Base-by-base conservation (phyloP, 495 filamentous ascomycete genomes). In the Lasiosphaeriaceae sp. region DNA sequence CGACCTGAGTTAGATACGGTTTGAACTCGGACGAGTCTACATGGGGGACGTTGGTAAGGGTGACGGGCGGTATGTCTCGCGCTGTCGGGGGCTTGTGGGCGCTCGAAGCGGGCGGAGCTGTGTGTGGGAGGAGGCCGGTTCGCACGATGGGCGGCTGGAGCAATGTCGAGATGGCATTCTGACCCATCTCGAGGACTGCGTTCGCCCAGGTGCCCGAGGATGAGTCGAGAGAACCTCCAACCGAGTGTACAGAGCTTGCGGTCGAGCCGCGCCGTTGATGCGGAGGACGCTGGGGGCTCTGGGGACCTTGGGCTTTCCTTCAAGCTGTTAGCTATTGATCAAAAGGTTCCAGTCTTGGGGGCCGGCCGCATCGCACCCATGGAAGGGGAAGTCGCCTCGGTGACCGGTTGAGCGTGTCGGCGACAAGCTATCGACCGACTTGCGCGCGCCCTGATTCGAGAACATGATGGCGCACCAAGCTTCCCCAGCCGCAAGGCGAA, bases 151-250 rank as follows among this genome's bases (percentile, higher is more conserved):
- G 92, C 17, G 90, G 85, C 66, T 96, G 92, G 19, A 97, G 80
- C 14, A 99, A 81, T 3, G 89, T 94, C 22, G 94, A 96, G 65
- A 99, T 97, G 56, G 94, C 90, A 83, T 96, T 96, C 59, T 90
- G 87, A 8, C 86, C 84, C 5, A 84, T 81, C 65, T 97, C 91
- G 37, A 83, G 82, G 58, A 94, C 81, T 26, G 85, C 79, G 50
- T 78, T 74, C 66, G 72, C 75, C 76, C 81, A 75, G 67, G 68
- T 79, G 44, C 76, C 73, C 22, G 63, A 65, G 6, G 83, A 78
- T 23, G 81, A 82, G 62, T 96, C 90, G 57, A 96, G 71, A 39
- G 87, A 79, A 23, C 86, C 87, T 21, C 87, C 87, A 58, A 90
- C 81, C 50, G 92, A 96, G 63, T 82, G 82, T 62, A 93, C 83